A percentile compares a stretch with the other conserved stretches of the same genome.
phyloP scores from a whole-genome alignment of 306 rosid species.

The Quercus wislizeni region DNA sequence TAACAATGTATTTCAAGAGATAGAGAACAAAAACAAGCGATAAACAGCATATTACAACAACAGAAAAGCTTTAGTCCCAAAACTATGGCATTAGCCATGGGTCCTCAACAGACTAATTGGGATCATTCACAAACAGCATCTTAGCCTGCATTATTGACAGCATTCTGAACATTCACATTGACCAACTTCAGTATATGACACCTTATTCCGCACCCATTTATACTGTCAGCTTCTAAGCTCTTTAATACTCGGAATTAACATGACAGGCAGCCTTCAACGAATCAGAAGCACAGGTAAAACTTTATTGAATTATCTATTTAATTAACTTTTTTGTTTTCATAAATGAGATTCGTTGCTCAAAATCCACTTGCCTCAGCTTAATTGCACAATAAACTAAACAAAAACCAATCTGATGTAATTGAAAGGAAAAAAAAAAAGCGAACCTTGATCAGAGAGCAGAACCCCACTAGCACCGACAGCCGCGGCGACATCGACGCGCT shows the following conservation, averaged over 20 bases:
- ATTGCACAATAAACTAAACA: too few relatives aligned
- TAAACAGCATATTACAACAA: too few relatives aligned
- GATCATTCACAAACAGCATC: background rate
- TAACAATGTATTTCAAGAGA: background rate
- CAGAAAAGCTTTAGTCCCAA: too few relatives aligned
- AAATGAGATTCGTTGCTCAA: background rate
- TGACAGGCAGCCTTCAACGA: background rate
- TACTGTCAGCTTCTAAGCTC: background rate
- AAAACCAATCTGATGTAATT: background rate
- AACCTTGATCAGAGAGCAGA: constrained; percentile 91
- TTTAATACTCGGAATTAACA: background rate
- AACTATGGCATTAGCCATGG: too few relatives aligned
- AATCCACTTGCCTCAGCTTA: background rate
- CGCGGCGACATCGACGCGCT: constrained; percentile 89
- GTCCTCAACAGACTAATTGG: background rate
- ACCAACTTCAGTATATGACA: background rate
- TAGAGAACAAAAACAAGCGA: background rate
- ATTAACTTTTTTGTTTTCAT: background rate
- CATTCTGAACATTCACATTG: background rate
- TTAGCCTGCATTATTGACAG: background rate
- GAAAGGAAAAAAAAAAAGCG: background rate
- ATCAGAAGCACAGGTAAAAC: background rate
- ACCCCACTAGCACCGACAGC: constrained; percentile 81
- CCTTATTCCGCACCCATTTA: background rate
- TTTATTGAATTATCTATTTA: too few relatives aligned